Conservation (phyloP, 2,329 filamentous ascomycete genomes). For the Scedosporium minutisporum region DNA sequence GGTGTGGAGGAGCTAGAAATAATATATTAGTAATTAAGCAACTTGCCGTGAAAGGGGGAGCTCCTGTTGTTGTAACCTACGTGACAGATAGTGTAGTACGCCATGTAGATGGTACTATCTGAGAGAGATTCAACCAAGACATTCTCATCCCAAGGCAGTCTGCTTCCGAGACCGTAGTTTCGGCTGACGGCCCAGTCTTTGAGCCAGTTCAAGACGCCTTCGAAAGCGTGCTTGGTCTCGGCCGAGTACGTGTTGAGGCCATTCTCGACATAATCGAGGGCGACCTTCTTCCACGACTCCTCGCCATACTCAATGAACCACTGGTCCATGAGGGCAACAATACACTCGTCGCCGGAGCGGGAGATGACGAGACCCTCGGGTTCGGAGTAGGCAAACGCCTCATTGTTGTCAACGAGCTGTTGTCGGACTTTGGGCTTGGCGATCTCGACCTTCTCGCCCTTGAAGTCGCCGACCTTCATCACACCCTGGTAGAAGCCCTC, state of each 20-base stretch:
- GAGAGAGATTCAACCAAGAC: slow-evolving; percentile 89
- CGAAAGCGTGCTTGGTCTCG: slow-evolving; percentile 71
- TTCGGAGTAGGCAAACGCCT: slow-evolving; percentile 88
- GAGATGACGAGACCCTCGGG: slow-evolving; percentile 84
- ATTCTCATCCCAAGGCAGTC: slow-evolving; percentile 84
- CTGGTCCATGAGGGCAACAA: slow-evolving; percentile 86
- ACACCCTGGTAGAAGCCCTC: slow-evolving; percentile 94
- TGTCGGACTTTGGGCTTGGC: slow-evolving; percentile 79
- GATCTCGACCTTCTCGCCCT: slow-evolving; percentile 74
- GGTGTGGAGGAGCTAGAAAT: slow-evolving; percentile 56
- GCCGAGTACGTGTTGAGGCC: slow-evolving; percentile 70
- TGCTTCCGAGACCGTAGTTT: slow-evolving; percentile 85
- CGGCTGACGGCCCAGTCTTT: slow-evolving; percentile 92
- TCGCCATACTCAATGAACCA: slow-evolving; percentile 98
- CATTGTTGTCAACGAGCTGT: slow-evolving; percentile 63
- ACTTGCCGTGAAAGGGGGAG: neutral
- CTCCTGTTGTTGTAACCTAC: slow-evolving; percentile 13
- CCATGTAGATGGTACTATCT: slow-evolving; percentile 89
- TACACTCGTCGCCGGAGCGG: slow-evolving; percentile 84
- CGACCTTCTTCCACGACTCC: slow-evolving; percentile 72
- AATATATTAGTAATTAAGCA: slow-evolving; percentile 48
- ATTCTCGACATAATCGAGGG: slow-evolving; percentile 62
- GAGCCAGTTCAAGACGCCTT: slow-evolving; percentile 82
- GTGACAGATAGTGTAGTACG: slow-evolving; percentile 59
- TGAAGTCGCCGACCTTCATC: slow-evolving; percentile 80